Percentiles rank a stretch among this genome's conserved stretches.
Evolutionary conservation across 495 filamentous ascomycete species (phyloP).

Genomic region (Rostrohypoxylon terebratum): DNA sequence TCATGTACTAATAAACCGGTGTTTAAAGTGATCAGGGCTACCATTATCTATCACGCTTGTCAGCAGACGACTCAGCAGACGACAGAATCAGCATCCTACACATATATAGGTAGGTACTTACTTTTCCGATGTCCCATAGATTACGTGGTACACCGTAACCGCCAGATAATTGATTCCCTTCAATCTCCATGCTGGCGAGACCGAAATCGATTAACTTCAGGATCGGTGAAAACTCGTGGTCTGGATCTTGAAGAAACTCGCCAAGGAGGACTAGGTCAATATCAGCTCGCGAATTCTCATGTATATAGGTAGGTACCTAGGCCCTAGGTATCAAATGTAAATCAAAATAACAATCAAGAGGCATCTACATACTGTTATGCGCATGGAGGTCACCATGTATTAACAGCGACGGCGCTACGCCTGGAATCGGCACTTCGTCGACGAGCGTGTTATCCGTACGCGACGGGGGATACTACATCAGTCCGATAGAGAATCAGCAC

Average conservation of each 20-base stretch:
- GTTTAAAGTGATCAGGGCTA: too few relatives aligned
- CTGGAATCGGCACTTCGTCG: not conserved
- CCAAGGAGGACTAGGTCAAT: conserved; percentile 23
- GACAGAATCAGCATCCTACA: not conserved
- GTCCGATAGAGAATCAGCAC: not conserved
- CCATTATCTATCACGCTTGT: not conserved
- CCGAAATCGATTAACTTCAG: conserved; percentile 39
- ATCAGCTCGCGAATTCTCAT: not conserved
- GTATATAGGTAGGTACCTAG: not conserved
- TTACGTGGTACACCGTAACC: not conserved
- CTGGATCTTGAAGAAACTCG: not conserved
- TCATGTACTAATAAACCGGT: too few relatives aligned
- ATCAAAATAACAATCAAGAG: too few relatives aligned
- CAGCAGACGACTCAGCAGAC: not conserved
- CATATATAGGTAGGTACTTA: conserved; percentile 1
- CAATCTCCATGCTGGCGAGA: not conserved
- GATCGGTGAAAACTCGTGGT: conserved; percentile 31
- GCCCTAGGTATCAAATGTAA: not conserved
- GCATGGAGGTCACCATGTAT: not conserved
- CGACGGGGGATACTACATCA: conserved; percentile 15
- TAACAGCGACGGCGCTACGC: not conserved
- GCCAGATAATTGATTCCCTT: not conserved
- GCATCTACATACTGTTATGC: too few relatives aligned
- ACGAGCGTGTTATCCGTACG: not conserved
- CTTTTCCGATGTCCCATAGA: not conserved